Evolutionary conservation across 331 rosid species (phyloP).

Genomic region (Malus hybrid): DNA sequence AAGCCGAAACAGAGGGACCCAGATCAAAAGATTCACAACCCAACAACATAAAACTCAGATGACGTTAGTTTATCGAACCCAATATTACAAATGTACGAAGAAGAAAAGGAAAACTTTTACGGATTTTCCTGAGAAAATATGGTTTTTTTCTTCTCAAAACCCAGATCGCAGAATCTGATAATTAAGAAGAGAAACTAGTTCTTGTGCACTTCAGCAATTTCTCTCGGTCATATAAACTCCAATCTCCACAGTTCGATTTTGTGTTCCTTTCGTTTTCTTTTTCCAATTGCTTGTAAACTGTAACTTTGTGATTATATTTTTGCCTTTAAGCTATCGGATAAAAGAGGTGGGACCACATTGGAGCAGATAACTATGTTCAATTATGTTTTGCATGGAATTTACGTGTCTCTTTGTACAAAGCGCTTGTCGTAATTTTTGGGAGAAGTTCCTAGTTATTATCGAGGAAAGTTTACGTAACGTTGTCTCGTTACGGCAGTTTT

Average conservation of each 20-base stretch:
- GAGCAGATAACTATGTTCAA: background rate
- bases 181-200: background rate
- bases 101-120: background rate
- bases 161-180: conserved; percentile 25
- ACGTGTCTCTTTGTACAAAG: background rate
- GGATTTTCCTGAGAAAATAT: background rate
- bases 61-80: background rate
- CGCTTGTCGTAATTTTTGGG: too few species aligned
- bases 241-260: background rate
- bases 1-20: background rate
- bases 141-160: background rate
- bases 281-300: background rate
- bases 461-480: too few species aligned
- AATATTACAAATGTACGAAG: background rate
- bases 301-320: background rate
- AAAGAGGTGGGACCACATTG: background rate
- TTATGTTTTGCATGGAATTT: conserved; percentile 1
- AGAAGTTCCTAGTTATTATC: too few species aligned
- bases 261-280: too few species aligned
- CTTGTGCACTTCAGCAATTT: conserved; percentile 2
- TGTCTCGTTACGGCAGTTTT: too few species aligned
- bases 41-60: conserved; percentile 10
- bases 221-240: background rate
- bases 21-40: conserved; percentile 3
- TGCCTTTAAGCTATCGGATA: background rate